Evolutionary conservation across 2,329 filamentous ascomycete genomes (phyloP).

Genomic region (Chaetomiaceae sp.): DNA sequence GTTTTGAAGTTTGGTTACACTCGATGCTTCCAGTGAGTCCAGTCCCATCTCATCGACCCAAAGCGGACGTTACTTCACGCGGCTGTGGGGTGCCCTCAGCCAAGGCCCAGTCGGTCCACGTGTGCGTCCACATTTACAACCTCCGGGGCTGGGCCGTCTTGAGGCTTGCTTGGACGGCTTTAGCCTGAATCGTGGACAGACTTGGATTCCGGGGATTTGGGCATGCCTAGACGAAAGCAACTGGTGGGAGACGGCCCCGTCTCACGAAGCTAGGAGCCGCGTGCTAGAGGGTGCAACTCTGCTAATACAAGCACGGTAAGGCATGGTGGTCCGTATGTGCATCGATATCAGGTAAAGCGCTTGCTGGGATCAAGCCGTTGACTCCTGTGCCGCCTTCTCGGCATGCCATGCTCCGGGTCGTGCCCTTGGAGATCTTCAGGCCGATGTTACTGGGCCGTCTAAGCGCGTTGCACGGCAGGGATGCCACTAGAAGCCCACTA

Average conservation of each 20-base stretch:
- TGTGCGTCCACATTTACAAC: background rate
- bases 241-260: background rate
- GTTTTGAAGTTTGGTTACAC: too few relatives aligned
- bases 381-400: background rate
- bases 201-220: background rate
- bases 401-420: background rate
- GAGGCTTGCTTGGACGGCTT: background rate
- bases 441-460: background rate
- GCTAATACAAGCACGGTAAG: background rate
- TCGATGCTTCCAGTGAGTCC: too few relatives aligned
- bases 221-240: background rate
- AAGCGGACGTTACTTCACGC: too few relatives aligned
- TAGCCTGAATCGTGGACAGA: conserved; percentile 14
- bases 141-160: background rate
- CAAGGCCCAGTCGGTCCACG: background rate
- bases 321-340: too few relatives aligned
- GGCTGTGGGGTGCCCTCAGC: too few relatives aligned
- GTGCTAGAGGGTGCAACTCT: background rate
- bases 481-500: background rate
- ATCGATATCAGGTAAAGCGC: too few relatives aligned
- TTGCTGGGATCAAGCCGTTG: too few relatives aligned
- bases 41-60: too few relatives aligned
- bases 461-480: background rate
- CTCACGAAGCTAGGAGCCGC: background rate
- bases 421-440: background rate